Base-by-base conservation (phyloP, 2,329 filamentous ascomycete genomes). In the Mariannaea elegans region DNA sequence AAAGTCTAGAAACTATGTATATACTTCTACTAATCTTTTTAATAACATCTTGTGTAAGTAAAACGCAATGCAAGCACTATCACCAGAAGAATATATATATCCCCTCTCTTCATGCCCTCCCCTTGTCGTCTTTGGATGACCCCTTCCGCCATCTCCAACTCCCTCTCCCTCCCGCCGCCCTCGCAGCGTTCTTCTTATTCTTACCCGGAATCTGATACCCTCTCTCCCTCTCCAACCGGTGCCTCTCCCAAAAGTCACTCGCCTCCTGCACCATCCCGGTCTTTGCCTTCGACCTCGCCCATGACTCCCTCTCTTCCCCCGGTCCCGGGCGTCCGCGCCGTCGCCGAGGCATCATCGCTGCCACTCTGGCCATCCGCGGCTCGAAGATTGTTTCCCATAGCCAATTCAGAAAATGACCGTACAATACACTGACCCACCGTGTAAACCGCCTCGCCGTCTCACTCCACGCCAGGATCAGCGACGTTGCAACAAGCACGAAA, bases 401-500 rank as follows among this genome's bases (percentile, higher is more conserved):
- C 63, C 72, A 68, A 3, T 59, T 58, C 47, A 61, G 52, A 4
- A 41, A 16, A 1, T 41, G 29, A 2, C 62, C 54, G 23, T 70
- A 68, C 2, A 46, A 12, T 0, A 58, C 55, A 9, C 64, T 64
- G 10, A 71, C n/a, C 59, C 65, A 71, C 10, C 71, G 65, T 23
- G 75, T 66, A 5, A 77, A 55, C 2, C 64, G 63, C 10, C 78
- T 78, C 2, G 78, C 78, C 6, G 76, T 78, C 18, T 76, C 80
- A 67, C 81, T 88, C 73, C 87, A 89, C 0, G 86, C 86, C 1
- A 82, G 76, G 0, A 87, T 66, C 2, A 89, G 78, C 1, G 85
- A 82, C 0, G 78, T 64, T 1, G 76, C 65, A 38, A 88, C 83
- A 8, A 88, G 67, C 1, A 77, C 39, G n/a, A 72, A 75, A 36